Evolutionary conservation across 192 early-diverging fungal species (phyloP).

Genomic region (Umbelopsis sp.): DNA sequence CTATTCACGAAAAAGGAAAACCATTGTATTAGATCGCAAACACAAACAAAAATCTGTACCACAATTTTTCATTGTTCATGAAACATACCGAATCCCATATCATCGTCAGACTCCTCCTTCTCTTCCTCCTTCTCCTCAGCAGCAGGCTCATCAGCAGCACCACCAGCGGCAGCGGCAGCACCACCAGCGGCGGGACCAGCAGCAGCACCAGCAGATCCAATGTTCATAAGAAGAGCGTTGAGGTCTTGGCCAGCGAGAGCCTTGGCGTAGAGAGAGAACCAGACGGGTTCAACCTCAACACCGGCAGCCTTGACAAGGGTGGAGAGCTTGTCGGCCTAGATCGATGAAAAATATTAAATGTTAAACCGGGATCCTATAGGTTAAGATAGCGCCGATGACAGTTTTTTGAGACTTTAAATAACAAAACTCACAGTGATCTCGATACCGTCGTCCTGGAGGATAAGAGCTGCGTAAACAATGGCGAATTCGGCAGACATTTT

Average conservation of each 20-base stretch:
- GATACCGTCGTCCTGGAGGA: constrained; percentile 96
- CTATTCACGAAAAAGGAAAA: not conserved
- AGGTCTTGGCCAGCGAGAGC: constrained; percentile 94
- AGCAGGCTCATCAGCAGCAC: constrained; percentile 43
- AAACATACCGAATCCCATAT: constrained; percentile 82
- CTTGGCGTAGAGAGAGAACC: constrained; percentile 96
- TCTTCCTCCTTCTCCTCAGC: constrained; percentile 62
- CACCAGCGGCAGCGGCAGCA: constrained; percentile 42
- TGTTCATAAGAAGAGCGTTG: constrained; percentile 85
- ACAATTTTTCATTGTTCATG: too few species aligned
- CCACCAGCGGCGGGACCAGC: constrained; percentile 41
- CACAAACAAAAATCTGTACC: too few species aligned
- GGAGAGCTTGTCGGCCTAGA: constrained; percentile 88
- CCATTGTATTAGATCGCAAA: not conserved
- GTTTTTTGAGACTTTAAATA: not conserved
- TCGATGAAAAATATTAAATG: not conserved
- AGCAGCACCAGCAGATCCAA: constrained; percentile 68
- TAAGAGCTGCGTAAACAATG: constrained; percentile 94
- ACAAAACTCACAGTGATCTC: constrained; percentile 84
- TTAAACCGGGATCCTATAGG: not conserved
- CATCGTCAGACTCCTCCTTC: constrained; percentile 82
- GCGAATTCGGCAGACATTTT: constrained; percentile 75
- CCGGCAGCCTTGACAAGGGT: constrained; percentile 89
- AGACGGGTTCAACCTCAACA: constrained; percentile 91
- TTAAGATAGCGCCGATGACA: not conserved